Evolutionary conservation across 1,284 basidiomycete species (phyloP), one percentile per base, ranked within the genome.

Genomic region (Moesziomyces sp.): DNA sequence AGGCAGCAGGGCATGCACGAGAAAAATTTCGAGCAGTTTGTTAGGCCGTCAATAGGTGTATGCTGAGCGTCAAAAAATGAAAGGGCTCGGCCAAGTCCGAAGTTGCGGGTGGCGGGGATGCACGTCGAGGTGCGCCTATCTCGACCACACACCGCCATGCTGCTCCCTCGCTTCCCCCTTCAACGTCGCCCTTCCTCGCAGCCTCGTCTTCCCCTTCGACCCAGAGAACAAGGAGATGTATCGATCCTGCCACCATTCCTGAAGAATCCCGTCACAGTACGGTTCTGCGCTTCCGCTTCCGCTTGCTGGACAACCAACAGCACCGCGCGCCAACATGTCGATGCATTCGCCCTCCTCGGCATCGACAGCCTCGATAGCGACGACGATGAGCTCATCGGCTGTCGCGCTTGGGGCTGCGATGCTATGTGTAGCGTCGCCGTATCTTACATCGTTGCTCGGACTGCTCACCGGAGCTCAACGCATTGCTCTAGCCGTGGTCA

Each of bases 11-110:
- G 26, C 8, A 18, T 16, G 11, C 1, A 40, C 38, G 7, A 24
- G 13, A 6, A 38, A 33, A 18, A 45, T 45, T 30, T 30, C 8
- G 13, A 2, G 1, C 10, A 33, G 38, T 21, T 19, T 65, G 62
- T 65, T 65, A 65, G 47, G 35, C 33, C 56, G 35, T 14, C 1
- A 6, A 24, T 21, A 35, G 30, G 4, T 30, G 47, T 40, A 4
- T 16, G 38, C 14, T 16, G 13, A 9, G 5, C 5, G 35, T n/a
- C 14, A 11, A 2, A 44, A 49, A 46, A 46, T 46, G 3, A 3
- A 18, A 13, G 35, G 7, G 35, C 52, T 68, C 65, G 65, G 65
- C 59, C 52, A 62, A 62, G 13, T 68, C 65, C 65, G 65, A 68
- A 48, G 26, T 30, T 28, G 35, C 7, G 21, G 38, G 54, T 67